A percentile compares a stretch with the other conserved stretches of the same genome.
Conservation (phyloP, 345 rosid genomes). For the Anastatica hierochuntica region DNA sequence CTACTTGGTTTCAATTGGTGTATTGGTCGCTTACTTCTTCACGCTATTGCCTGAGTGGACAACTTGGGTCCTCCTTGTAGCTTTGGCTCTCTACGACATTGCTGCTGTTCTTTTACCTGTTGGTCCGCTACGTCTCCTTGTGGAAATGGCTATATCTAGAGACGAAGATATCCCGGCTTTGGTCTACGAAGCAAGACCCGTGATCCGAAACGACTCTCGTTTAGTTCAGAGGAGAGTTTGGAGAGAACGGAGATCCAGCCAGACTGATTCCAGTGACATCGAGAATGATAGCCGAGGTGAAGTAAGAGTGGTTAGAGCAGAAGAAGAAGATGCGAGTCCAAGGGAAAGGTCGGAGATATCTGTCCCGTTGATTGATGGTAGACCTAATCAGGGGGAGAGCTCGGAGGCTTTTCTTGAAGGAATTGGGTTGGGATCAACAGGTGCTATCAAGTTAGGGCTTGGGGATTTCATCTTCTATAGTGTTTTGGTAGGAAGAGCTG, state of each 20-base stretch:
- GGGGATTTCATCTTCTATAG: conserved; percentile 96
- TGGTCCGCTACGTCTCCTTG: conserved; percentile 79
- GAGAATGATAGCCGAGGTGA: background rate
- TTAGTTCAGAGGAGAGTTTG: conserved; percentile 55
- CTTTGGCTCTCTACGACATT: conserved; percentile 75
- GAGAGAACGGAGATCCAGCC: conserved; percentile 46
- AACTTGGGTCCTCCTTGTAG: conserved; percentile 78
- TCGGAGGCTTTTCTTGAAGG: conserved; percentile 64
- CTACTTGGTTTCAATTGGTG: conserved; percentile 75
- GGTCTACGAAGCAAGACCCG: conserved; percentile 88
- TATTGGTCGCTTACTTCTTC: conserved; percentile 88
- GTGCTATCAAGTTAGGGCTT: conserved; percentile 85
- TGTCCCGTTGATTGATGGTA: conserved; percentile 49
- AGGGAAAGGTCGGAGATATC: conserved; percentile 42
- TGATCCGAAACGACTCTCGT: conserved; percentile 33
- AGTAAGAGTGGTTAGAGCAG: conserved; percentile 28
- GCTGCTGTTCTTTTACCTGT: conserved; percentile 93
- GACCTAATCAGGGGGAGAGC: conserved; percentile 26
- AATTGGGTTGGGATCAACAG: conserved; percentile 78
- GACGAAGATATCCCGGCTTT: conserved; percentile 95
- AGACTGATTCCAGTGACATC: conserved; percentile 8
- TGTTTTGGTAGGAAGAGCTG: conserved; percentile 88
- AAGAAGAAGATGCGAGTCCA: conserved; percentile 18
- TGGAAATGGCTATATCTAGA: conserved; percentile 90
- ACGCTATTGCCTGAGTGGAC: conserved; percentile 93